Base-by-base conservation (phyloP, 78 protist species). In the Chrysochromulina parva region DNA sequence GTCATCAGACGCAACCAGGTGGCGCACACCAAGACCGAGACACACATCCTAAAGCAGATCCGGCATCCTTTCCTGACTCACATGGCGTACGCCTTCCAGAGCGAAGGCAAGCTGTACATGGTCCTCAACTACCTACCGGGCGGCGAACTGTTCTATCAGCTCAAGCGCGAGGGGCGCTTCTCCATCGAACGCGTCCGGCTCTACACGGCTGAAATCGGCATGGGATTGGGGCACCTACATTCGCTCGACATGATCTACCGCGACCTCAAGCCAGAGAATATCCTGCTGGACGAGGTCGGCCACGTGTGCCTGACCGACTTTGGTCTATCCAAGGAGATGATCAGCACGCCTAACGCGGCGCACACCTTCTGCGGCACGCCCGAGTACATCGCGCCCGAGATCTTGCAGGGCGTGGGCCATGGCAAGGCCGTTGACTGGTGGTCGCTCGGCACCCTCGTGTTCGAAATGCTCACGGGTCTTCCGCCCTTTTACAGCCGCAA, bases 281-380 rank as follows among this genome's bases (percentile, higher is more conserved):
- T 98, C 73, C 94, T 98, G 16, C 90, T 98, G 85, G 98, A 96
- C 74, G 48, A 65, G 13, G 95, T 95, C 47, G 93, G 89, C 59
- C 84, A 74, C 84, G 19, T 74, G 19, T 66, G 73, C 73, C 48
- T 98, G 66, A 98, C 99, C 3, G 99, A 98, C 89, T 98, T 98
- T 74, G 99, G 99, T 20, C 96, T 98, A 10, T 93, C 97, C 22
- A 98, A 98, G 90, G 95, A 85, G 20, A 17, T 90, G 26, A 92
- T 94, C 78, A 91, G 60, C 54, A 93, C 54, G 11, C 22, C 0
- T 2, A n/a, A 20, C 71, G 28, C n/a, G 85, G 96, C 84, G 96
- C 98, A 0, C 88, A 95, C 99, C 2, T 96, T 99, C 86, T 99
- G 99, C 92, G 99, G 99, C 13, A 99, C 99, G 19, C 99, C 99